Evolutionary conservation across 2,329 filamentous ascomycete genomes (phyloP), one percentile per base, ranked within the genome.

Genomic region (Claviceps arundinis): DNA sequence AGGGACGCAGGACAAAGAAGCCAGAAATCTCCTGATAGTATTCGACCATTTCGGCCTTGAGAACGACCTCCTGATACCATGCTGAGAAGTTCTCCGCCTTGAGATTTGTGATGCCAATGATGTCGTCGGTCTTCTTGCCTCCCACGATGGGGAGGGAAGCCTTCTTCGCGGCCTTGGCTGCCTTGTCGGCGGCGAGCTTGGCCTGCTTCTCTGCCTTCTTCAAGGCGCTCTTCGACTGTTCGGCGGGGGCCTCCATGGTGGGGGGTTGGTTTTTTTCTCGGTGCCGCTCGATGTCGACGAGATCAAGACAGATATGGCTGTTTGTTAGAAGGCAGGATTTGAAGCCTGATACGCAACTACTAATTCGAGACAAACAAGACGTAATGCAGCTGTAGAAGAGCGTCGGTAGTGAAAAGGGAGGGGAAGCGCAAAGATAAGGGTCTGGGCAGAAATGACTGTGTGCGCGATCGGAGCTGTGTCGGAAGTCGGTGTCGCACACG

Each of bases 11-110:
- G 67, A 97, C 93, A 70, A 95, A 97, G 74, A 94, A 96, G 48
- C 90, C 88, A n/a, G 90, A 88, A 56, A 97, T 91, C 72, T 95
- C 87, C 64, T 70, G 73, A 67, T 96, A 97, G 79, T 96, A 98
- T 64, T 95, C 90, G 62, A 97, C 84, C 85, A 98, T 87, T 67
- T 96, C 89, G 61, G 89, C 88, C 79, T 98, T 98, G 64, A 90
- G 83, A 53, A 98, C 85, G 55, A 97, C 87, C 72, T 98, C 91
- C 72, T 95, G 89, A 71, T 98, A 98, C 93, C 93, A 98, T 70
- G 84, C 82, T 49, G 88, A 78, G 66, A 98, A 93, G 71, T 97
- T 89, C 47, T 87, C 84, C 48, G 84, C 75, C 71, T 96, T 97
- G 57, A 79, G 77, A 55, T 86, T 82, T 57, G 90, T 93, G 63